These are phyloP conservation scores for Umbelopsis sp. DNA, from an alignment of 371 early-diverging fungal species.

Conservation along the genomic window DNA sequence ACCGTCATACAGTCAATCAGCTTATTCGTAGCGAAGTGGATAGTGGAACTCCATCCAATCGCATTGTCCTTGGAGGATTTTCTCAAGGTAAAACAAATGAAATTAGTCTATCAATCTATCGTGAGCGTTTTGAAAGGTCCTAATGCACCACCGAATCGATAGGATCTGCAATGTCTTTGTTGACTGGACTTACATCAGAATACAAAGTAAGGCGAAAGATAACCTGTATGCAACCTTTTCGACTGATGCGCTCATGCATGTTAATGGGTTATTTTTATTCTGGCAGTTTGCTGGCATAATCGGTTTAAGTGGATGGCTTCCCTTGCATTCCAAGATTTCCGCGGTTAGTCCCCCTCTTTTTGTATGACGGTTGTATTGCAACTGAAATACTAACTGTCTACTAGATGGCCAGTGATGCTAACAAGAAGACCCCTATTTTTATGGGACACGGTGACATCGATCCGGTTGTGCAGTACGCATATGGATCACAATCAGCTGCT, in stretches of 20 bases:
- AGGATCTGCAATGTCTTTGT: conserved; percentile 76
- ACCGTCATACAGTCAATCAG: conserved; percentile 54
- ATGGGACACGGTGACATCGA: conserved; percentile 91
- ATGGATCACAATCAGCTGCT: conserved; percentile 72
- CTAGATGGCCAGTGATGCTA: conserved; percentile 68
- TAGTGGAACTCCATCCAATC: conserved; percentile 76
- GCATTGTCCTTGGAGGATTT: conserved; percentile 95
- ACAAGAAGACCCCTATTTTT: conserved; percentile 81
- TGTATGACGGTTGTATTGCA: background rate
- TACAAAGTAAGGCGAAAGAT: conserved; percentile 50
- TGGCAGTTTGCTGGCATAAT: conserved; percentile 55
- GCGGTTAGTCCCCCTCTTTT: conserved; percentile 8
- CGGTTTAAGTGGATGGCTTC: conserved; percentile 85
- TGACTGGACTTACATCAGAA: conserved; percentile 77
- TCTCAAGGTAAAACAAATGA: conserved; percentile 75
- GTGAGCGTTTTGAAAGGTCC: background rate
- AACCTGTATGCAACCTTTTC: conserved; percentile 36
- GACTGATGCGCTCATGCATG: conserved; percentile 17
- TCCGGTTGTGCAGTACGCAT: conserved; percentile 72
- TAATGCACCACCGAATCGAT: background rate
- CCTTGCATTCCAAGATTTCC: conserved; percentile 63
- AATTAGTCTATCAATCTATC: background rate
- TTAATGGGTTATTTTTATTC: background rate
- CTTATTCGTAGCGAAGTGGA: conserved; percentile 82
- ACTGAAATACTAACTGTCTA: background rate